phyloP scores from a whole-genome alignment of 768 basidiomycete species.

The Harrya chromipes region DNA sequence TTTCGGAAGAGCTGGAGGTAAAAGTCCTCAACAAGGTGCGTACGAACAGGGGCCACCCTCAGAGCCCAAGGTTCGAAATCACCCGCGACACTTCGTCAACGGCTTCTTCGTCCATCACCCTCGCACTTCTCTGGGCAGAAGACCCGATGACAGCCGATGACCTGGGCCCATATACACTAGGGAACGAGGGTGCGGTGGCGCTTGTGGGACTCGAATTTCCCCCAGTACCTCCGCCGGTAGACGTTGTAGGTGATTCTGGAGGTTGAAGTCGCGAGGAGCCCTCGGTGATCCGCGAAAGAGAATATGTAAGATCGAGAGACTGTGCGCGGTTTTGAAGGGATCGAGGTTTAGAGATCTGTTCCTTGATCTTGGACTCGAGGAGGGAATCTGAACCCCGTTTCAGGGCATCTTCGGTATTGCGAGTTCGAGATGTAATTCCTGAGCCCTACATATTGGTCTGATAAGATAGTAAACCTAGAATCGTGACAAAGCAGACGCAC shows the following conservation, averaged over 20 bases:
- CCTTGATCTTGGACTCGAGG: slow-evolving; percentile 80
- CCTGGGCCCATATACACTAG: slow-evolving; percentile 77
- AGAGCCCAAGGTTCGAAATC: slow-evolving; percentile 72
- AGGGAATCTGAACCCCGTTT: slow-evolving; percentile 84
- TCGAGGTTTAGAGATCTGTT: slow-evolving; percentile 71
- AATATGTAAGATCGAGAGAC: slow-evolving; percentile 83
- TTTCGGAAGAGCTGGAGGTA: slow-evolving; percentile 8
- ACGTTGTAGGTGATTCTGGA: slow-evolving; percentile 80
- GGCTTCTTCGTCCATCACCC: slow-evolving; percentile 48
- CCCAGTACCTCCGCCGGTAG: slow-evolving; percentile 66
- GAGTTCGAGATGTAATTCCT: slow-evolving; percentile 63
- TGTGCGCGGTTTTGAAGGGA: slow-evolving; percentile 85
- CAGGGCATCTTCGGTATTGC: slow-evolving; percentile 70
- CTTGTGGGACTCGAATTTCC: slow-evolving; percentile 80
- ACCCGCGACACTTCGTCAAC: slow-evolving; percentile 74
- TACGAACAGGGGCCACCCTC: slow-evolving; percentile 19
- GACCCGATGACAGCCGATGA: slow-evolving; percentile 45
- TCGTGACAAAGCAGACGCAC: slow-evolving; percentile 39
- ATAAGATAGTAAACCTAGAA: slow-evolving; percentile 19
- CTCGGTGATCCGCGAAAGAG: slow-evolving; percentile 79
- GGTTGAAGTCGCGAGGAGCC: slow-evolving; percentile 56
- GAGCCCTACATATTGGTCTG: slow-evolving; percentile 47
- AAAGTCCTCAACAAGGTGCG: slow-evolving; percentile 6
- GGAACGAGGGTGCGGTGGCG: slow-evolving; percentile 75
- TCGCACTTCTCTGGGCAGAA: slow-evolving; percentile 41